Evolutionary conservation across 805 yeast species (phyloP), one percentile per base, ranked within the genome.

Genomic region (Metschnikowia hibisci): DNA sequence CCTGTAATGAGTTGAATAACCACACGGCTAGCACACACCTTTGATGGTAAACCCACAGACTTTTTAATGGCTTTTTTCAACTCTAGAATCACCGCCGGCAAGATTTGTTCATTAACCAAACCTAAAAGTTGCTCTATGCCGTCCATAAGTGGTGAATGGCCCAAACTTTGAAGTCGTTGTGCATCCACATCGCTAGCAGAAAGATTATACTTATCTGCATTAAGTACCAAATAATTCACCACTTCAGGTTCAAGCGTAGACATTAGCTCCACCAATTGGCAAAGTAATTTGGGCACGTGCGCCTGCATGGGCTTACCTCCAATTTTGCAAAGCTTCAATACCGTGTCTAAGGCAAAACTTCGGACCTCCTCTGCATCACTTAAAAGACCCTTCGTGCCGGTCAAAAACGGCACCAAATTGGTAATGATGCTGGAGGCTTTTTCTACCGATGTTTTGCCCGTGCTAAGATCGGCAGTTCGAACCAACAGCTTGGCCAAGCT

Each of bases 231-330:
- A 55, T 89, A 91, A 57, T 93, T 91, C 48, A 87, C 76, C 2
- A 85, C 80, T 57, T 90, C 96, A 0, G 98, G 98, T 56, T 93
- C 99, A 32, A 91, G 71, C 0, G 93, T 82, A 0, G 96, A 87
- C 80, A 91, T 80, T 46, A 88, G 66, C 6, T 74, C 63, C 4
- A 85, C 70, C 55, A 93, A 74, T 39, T 87, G 87, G 32, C 79
- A 82, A 4, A 88, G 67, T 38, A 93, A 71, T 4, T 68, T 69
- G 0, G 93, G 83, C 29, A 85, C 78, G 61, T 80, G 87, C 2
- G 87, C 82, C 50, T 73, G 78, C 22, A 84, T 70, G 0, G 83
- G 70, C 3, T 63, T 52, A 0, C 89, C 84, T 1, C 84, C 77
- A 23, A 78, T 77, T 47, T 80, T 80, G 34, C 89, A 78, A 6